Evolutionary conservation across 208 protist species (phyloP).

Genomic region (Crithidia thermophila): DNA sequence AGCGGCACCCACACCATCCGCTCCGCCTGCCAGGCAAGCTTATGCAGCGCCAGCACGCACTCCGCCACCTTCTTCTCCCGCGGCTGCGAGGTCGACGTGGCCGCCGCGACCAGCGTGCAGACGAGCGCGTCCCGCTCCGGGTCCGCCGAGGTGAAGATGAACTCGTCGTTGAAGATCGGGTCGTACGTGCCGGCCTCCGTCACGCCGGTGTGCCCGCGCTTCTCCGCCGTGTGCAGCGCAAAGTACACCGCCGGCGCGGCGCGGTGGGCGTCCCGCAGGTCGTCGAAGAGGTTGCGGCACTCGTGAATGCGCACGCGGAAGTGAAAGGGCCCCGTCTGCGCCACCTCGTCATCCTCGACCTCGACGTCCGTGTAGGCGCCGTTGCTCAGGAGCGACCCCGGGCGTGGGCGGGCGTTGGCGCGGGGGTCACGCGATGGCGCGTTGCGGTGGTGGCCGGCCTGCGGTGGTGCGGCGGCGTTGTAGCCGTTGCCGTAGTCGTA

Average conservation of each 20-base stretch:
- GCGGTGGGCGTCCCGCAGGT: conserved; percentile 34
- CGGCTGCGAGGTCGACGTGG: conserved; percentile 6
- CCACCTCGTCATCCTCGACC: not conserved
- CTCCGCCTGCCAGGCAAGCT: conserved; percentile 60
- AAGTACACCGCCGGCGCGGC: conserved; percentile 51
- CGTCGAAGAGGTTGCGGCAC: conserved; percentile 36
- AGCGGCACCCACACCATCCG: conserved; percentile 66
- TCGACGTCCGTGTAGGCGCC: not conserved
- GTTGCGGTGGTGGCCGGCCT: conserved; percentile 1
- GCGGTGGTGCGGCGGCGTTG: conserved; percentile 1
- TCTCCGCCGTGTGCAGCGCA: conserved; percentile 57
- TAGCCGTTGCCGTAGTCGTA: conserved; percentile 23
- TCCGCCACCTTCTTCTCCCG: conserved; percentile 62
- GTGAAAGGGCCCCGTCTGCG: conserved; percentile 12
- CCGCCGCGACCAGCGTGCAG: conserved; percentile 57
- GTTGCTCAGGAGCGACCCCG: not conserved
- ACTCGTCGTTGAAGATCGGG: conserved; percentile 80
- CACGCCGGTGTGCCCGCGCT: conserved; percentile 60
- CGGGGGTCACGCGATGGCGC: not conserved
- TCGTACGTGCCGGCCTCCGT: conserved; percentile 41
- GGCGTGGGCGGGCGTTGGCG: not conserved
- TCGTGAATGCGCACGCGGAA: conserved; percentile 70
- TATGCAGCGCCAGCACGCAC: conserved; percentile 69
- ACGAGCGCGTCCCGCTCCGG: conserved; percentile 70
- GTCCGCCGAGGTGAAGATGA: conserved; percentile 60